These are phyloP conservation scores for Auriscalpium vulgare DNA, from an alignment of 768 basidiomycete genomes.

Conservation along the genomic window DNA sequence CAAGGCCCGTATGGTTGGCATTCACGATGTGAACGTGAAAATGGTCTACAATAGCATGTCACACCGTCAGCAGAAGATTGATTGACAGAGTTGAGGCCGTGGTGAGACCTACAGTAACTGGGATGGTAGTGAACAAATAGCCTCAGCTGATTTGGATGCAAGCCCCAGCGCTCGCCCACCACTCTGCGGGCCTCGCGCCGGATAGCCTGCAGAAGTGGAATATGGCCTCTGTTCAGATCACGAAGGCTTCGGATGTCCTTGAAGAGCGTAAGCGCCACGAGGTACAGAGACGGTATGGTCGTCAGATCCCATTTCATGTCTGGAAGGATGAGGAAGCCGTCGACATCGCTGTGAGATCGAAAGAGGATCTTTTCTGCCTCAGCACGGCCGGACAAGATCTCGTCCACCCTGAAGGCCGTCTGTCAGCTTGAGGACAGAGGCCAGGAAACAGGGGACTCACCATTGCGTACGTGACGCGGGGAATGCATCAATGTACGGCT, in stretches of 20 bases:
- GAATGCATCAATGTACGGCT: slow-evolving; percentile 73
- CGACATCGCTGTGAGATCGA: slow-evolving; percentile 36
- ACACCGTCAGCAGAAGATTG: not conserved
- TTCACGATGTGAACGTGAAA: slow-evolving; percentile 93
- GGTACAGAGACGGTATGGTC: slow-evolving; percentile 72
- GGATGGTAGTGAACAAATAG: slow-evolving; percentile 95
- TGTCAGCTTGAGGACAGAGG: not conserved
- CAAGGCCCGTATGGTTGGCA: slow-evolving; percentile 46
- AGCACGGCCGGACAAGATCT: slow-evolving; percentile 69
- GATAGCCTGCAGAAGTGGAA: slow-evolving; percentile 62
- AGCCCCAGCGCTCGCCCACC: slow-evolving; percentile 57
- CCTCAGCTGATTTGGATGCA: slow-evolving; percentile 54
- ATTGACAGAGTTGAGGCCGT: not conserved
- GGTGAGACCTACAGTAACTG: slow-evolving; percentile 68
- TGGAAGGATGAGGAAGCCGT: slow-evolving; percentile 73
- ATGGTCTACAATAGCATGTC: slow-evolving; percentile 51
- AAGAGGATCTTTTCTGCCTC: slow-evolving; percentile 70
- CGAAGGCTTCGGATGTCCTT: slow-evolving; percentile 61
- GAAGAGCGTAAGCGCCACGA: slow-evolving; percentile 68
- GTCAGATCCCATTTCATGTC: slow-evolving; percentile 96
- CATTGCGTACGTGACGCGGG: slow-evolving; percentile 75
- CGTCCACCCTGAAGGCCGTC: slow-evolving; percentile 60
- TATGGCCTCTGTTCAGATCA: slow-evolving; percentile 59
- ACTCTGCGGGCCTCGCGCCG: slow-evolving; percentile 42
- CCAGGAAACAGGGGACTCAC: slow-evolving; percentile 28